Evolutionary conservation across 1,284 basidiomycete genomes (phyloP).

Genomic region (Trametes sp.): DNA sequence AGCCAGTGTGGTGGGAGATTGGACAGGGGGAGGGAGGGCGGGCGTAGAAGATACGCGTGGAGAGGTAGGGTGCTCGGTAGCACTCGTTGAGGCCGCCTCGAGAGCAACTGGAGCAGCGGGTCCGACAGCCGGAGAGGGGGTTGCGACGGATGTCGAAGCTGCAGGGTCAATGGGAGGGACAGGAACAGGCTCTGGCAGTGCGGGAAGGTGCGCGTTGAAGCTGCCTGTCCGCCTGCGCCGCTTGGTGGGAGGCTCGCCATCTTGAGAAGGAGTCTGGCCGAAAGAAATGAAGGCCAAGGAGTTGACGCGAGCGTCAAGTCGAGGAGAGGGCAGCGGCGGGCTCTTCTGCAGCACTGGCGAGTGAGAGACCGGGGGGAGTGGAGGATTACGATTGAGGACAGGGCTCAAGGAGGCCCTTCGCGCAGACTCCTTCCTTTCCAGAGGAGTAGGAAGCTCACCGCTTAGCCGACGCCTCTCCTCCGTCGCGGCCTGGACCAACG

Average conservation of each 20-base stretch:
- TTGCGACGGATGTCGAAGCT: not conserved
- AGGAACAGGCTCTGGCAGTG: not conserved
- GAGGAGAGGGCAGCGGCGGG: conserved; percentile 25
- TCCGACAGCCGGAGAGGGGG: not conserved
- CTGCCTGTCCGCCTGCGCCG: conserved; percentile 29
- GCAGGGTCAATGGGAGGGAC: not conserved
- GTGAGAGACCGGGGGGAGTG: conserved; percentile 23
- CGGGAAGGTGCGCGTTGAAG: not conserved
- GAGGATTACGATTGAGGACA: conserved; percentile 30
- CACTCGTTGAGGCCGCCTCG: not conserved
- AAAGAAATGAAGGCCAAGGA: conserved; percentile 29
- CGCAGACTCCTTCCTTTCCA: conserved; percentile 23
- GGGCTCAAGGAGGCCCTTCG: conserved; percentile 37
- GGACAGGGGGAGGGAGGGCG: not conserved
- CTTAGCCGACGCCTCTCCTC: conserved; percentile 57
- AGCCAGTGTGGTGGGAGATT: not conserved
- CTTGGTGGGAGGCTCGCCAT: conserved; percentile 36
- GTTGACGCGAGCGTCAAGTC: conserved; percentile 26
- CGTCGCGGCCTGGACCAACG: conserved; percentile 62
- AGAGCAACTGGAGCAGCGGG: not conserved
- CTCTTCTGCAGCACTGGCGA: conserved; percentile 26
- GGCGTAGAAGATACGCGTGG: not conserved
- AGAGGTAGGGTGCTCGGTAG: not conserved
- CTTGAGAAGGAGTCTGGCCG: conserved; percentile 14
- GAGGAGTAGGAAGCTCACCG: conserved; percentile 36